Evolutionary conservation across 2,329 filamentous ascomycete species (phyloP), one percentile per base, ranked within the genome.

Genomic region (Fusarium multiceps): DNA sequence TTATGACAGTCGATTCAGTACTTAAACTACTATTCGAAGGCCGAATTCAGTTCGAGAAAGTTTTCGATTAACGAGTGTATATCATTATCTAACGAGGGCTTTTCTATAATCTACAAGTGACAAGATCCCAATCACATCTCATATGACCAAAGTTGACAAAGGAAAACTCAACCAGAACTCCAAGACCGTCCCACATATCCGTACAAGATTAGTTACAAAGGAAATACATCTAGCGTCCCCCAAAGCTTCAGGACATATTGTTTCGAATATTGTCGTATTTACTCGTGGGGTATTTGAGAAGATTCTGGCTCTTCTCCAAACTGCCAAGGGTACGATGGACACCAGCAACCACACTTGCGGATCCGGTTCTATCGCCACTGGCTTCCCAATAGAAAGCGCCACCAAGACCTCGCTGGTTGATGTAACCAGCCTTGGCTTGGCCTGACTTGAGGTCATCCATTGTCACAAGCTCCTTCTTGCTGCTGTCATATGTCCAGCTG

Each of bases 371-470:
- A 74, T 97, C 93, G 14, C 88, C 90, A 69, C 88, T 91, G 12
- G 88, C 90, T 79, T 97, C 93, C 93, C 93, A 97, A 86, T 92
- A 97, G 84, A 96, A 92, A 1, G 88, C 90, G 14, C 93, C 93
- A 2, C 91, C 93, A 2, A 97, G 85, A 0, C 86, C 82, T 55
- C 84, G 83, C 23, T 81, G 74, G 71, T 82, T 81, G 69, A 96
- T 84, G 75, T 90, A 96, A 11, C 82, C 76, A 1, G 86, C 86
- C 82, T 96, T 97, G 68, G 81, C 76, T 28, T 77, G 77, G 1
- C 87, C 87, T 67, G 90, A 88, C 32, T 80, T 77, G 1, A 87
- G 82, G 6, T 86, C 91, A 72, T 92, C 90, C 74, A 93, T 96
- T 25, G 87, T 88, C 53, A 97, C 83, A 81, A 96, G 87, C 74